Evolutionary conservation across 441 rosid species (phyloP), one percentile per base, ranked within the genome.

Genomic region (Daphne laureola): DNA sequence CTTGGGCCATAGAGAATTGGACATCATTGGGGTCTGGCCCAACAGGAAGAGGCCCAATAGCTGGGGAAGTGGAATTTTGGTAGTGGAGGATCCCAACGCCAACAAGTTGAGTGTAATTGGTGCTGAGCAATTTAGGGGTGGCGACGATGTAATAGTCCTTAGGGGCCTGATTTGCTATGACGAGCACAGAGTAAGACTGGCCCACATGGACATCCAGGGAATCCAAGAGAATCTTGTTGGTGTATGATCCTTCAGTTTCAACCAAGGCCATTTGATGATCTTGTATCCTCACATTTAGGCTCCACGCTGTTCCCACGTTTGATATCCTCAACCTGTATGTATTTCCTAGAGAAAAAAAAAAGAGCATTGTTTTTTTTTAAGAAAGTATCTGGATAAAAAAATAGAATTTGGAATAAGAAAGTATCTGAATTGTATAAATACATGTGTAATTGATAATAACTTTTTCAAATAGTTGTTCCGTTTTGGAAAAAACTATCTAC

Each of bases 181-280:
- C 68, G 2, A 85, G 87, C 60, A 82, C 75, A 1, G 94, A 85
- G 59, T 81, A 79, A 43, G 92, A 82, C 57, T 85, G 90, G 40
- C 87, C 89, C 1, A 82, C 83, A 46, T 85, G 87, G 14, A 80
- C 67, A 8, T 82, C 87, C 0, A 85, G 59, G 15, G 72, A 74
- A 13, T 73, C 65, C 48, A 78, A 47, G 2, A 27, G 21, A 18
- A 44, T 74, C 66, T 80, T 70, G 17, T 72, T 64, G 38, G 81
- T 75, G 67, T 85, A 82, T 8, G 94, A 73, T 25, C 87, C 87
- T 61, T 82, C 90, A 8, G 87, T 73, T 65, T 85, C 94, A 13
- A 85, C 83, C 54, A 85, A 66, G 17, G 80, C 70, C 87, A 87
- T 69, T 25, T 18, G 38, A 65, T 87, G 96, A 54, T 71, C 69